Conservation (phyloP, 2,329 filamentous ascomycete genomes). For the Acephala macrosclerotiorum region DNA sequence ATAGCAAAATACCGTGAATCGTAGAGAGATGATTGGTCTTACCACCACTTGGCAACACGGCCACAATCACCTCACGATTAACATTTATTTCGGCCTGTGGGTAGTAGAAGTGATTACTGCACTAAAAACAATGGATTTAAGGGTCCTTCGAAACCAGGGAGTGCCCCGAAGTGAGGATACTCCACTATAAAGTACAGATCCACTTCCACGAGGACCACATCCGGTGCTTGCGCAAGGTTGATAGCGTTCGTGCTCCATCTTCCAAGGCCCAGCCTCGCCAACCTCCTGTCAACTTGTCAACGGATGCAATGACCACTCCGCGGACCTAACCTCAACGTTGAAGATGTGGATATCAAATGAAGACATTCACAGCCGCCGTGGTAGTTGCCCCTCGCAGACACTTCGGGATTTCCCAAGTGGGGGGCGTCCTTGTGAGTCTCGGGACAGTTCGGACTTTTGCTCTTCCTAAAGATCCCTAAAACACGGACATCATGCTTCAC, state of each 20-base stretch:
- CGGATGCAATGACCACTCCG: conserved; percentile 9
- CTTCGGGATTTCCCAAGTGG: conserved; percentile 1
- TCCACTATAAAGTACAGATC: conserved; percentile 10
- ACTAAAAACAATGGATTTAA: not conserved
- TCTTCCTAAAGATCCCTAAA: not conserved
- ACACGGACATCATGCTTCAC: conserved; percentile 7
- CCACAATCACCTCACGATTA: no score
- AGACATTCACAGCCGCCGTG: not conserved
- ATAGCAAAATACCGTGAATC: no score
- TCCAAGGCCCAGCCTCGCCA: conserved; percentile 7
- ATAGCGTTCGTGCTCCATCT: conserved; percentile 1
- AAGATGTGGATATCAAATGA: conserved; percentile 9
- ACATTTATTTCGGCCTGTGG: no score
- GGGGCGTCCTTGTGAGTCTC: not conserved
- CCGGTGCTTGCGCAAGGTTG: conserved; percentile 9
- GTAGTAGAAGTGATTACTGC: not conserved
- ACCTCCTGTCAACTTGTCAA: conserved; percentile 4
- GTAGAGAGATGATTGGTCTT: no score
- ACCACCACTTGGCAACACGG: no score
- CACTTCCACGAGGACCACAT: conserved; percentile 21
- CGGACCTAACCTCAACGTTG: conserved; percentile 8
- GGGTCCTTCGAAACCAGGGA: not conserved
- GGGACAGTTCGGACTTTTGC: not conserved
- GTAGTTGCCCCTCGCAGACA: conserved; percentile 3
- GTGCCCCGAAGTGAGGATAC: not conserved